Evolutionary conservation across 78 protist genomes (phyloP), one percentile per base, ranked within the genome.

Genomic region (Blattamonas nauphoetae): DNA sequence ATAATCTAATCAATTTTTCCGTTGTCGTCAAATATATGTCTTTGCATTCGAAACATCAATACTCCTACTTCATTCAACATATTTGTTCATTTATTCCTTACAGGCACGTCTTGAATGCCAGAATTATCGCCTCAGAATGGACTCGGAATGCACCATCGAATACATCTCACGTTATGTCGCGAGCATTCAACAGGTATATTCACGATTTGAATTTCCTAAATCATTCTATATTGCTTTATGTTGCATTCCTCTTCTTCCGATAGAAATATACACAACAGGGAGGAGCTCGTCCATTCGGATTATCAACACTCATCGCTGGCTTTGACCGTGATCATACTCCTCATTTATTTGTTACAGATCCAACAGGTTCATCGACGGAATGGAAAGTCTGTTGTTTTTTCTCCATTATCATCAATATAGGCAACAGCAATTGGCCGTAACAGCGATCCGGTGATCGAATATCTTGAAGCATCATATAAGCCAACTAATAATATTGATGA

Each of bases 251-350:
- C 2, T 1, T 2, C n/a, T 71, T 63, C 45, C 63, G 32, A 63
- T 95, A 97, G 96, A 90, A 90, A 34, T 97, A 96, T 94, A 98
- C 99, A 4, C 99, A 97, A 85, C 82, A 95, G 71, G 84, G 84
- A 38, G 99, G 99, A 11, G 95, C 94, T 78, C 93, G 99, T 11
- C 99, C 99, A 29, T 97, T 97, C 80, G 99, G 99, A 41, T 92
- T 98, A 42, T 92, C 98, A 21, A 91, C 96, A 2, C 91, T 98
- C 45, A 93, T 98, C 44, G 94, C 93, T 6, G 99, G 99, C 42
- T 94, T 95, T 55, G 97, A 96, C 86, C 45, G 0, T 1, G 95
- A 94, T 84, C 96, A 97, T 45, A 84, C 88, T n/a, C 96, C 97
- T 38, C 90, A 55, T 35, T 93, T 98, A 41, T 98, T 85, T 88